Percentiles rank a stretch among this genome's conserved stretches.
phyloP scores from a whole-genome alignment of 257 asterid species.

The Solanum pinnatisectum region DNA sequence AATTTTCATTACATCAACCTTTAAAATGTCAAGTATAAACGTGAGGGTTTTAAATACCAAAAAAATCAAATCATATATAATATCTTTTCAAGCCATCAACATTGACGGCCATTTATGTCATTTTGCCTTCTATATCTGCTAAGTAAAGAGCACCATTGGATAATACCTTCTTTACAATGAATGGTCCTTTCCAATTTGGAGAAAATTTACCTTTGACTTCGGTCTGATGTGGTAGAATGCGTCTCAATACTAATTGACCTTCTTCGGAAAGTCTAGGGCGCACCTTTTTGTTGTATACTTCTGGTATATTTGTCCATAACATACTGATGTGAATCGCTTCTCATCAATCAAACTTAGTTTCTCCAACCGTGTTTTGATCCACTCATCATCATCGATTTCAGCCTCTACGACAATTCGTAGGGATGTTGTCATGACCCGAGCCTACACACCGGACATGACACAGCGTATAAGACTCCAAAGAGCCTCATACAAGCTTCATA shows the following conservation, averaged over 20 bases:
- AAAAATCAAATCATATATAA: neutral
- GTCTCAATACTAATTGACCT: neutral
- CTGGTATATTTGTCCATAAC: neutral
- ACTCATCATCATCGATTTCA: neutral
- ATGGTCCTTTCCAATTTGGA: neutral
- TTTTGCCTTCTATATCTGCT: neutral
- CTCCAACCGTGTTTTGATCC: too few species aligned
- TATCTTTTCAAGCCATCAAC: rapidly evolving
- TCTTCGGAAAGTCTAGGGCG: rapidly evolving
- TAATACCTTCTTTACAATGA: too few species aligned
- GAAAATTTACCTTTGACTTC: neutral
- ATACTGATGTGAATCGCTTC: neutral
- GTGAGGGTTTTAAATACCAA: rapidly evolving
- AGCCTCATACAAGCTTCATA: too few species aligned
- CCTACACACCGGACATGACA: too few species aligned
- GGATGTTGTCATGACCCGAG: neutral
- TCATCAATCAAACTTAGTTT: too few species aligned
- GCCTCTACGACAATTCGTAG: neutral
- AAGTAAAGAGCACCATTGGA: neutral
- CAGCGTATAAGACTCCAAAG: too few species aligned
- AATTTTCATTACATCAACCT: neutral
- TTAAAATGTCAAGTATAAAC: neutral
- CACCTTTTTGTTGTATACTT: neutral
- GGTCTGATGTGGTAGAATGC: neutral
- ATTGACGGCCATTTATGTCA: neutral